Evolutionary conservation across 73 alveolate species (phyloP).

Genomic region (Paraurostyla sp.): DNA sequence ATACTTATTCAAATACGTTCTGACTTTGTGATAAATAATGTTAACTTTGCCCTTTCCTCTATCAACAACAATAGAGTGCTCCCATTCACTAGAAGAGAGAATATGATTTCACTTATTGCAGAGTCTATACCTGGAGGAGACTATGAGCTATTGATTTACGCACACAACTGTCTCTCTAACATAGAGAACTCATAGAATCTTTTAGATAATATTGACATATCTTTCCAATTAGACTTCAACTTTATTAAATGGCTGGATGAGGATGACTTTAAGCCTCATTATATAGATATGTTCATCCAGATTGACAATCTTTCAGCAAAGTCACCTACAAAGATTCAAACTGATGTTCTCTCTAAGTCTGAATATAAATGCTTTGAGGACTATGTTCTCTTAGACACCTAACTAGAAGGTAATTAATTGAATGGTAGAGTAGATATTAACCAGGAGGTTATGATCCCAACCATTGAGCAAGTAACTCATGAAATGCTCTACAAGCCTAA

Average conservation of each 20-base stretch:
- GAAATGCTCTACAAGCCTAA: neutral
- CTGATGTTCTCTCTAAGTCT: neutral
- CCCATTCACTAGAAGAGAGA: neutral
- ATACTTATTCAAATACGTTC: neutral
- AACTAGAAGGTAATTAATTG: neutral
- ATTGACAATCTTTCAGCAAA: too few species aligned
- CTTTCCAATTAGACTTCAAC: neutral
- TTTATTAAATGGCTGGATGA: neutral
- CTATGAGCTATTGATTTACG: slow-evolving; percentile 32
- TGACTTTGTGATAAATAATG: slow-evolving; percentile 15
- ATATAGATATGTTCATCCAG: too few species aligned
- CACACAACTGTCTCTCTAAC: slow-evolving; percentile 28
- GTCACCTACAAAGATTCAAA: neutral
- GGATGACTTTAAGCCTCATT: slow-evolving; percentile 6
- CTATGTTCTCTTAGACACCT: neutral
- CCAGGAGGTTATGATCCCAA: neutral
- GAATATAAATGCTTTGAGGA: neutral
- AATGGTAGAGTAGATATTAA: neutral
- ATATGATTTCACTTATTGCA: neutral
- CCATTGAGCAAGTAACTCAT: neutral
- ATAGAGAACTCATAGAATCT: neutral
- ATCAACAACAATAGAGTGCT: neutral
- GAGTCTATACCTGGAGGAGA: slow-evolving; percentile 6
- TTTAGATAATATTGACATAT: neutral
- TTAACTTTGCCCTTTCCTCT: slow-evolving; percentile 16